phyloP scores from a whole-genome alignment of 768 basidiomycete genomes.

The Trametes meyenii region DNA sequence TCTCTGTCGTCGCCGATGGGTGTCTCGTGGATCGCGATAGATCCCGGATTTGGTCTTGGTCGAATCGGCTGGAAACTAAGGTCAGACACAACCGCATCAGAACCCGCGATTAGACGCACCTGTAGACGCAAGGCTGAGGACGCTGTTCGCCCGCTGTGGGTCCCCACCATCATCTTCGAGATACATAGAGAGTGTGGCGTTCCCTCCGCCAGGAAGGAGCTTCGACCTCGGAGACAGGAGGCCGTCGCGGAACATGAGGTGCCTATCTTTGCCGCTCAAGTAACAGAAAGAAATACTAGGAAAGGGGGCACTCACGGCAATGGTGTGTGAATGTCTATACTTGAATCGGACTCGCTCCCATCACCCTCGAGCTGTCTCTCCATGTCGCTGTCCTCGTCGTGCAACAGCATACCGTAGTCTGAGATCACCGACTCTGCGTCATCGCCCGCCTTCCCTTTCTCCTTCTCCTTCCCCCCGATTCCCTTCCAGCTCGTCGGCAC shows the following conservation, averaged over 20 bases:
- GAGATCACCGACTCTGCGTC: slow-evolving; percentile 20
- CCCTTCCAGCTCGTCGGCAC: slow-evolving; percentile 23
- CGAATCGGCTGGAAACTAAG: slow-evolving; percentile 21
- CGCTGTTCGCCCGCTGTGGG: slow-evolving; percentile 27
- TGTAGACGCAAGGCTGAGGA: slow-evolving; percentile 31
- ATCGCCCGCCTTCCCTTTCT: neutral
- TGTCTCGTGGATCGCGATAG: slow-evolving; percentile 41
- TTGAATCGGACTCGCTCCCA: slow-evolving; percentile 39
- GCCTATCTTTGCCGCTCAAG: slow-evolving; percentile 27
- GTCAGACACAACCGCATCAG: slow-evolving; percentile 1
- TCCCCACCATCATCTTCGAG: slow-evolving; percentile 7
- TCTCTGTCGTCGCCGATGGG: slow-evolving; percentile 35
- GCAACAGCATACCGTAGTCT: slow-evolving; percentile 22
- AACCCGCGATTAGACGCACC: slow-evolving; percentile 24
- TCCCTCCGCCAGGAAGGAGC: slow-evolving; percentile 34
- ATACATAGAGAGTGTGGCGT: slow-evolving; percentile 18
- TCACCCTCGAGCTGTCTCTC: slow-evolving; percentile 26
- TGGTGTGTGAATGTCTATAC: slow-evolving; percentile 43
- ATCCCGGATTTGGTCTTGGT: slow-evolving; percentile 37
- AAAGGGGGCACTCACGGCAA: slow-evolving; percentile 37
- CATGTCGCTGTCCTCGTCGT: slow-evolving; percentile 22
- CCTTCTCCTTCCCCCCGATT: neutral
- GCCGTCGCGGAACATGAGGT: slow-evolving; percentile 45
- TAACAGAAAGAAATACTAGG: neutral
- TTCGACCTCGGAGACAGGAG: slow-evolving; percentile 45